phyloP scores from a whole-genome alignment of 345 rosid species.

The Sapria himalayana region DNA sequence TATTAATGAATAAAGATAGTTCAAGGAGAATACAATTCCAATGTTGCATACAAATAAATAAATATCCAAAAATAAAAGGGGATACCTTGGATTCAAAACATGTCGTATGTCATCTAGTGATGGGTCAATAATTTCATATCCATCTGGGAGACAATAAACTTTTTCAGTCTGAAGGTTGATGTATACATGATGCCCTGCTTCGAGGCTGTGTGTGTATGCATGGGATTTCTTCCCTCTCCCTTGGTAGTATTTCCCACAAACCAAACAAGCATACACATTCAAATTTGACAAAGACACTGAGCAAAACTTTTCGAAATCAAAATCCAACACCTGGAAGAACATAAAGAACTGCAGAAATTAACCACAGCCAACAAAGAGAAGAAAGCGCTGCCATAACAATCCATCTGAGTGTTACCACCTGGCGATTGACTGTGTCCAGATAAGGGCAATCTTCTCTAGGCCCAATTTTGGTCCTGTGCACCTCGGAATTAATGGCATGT shows the following conservation, averaged over 20 bases:
- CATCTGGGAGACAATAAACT: constrained; percentile 95
- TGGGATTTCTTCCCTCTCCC: constrained; percentile 90
- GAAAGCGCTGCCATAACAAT: no score
- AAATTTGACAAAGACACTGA: constrained; percentile 70
- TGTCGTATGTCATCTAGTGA: constrained; percentile 88
- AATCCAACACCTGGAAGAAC: constrained; percentile 64
- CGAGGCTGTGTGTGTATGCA: constrained; percentile 96
- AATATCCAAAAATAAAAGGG: constrained; percentile 4
- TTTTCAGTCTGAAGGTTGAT: constrained; percentile 80
- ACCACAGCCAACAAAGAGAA: no score
- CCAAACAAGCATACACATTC: constrained; percentile 91
- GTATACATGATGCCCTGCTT: constrained; percentile 90
- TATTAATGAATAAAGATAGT: no score
- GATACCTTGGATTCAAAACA: constrained; percentile 79
- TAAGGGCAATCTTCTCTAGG: constrained; percentile 99
- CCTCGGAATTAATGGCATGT: no score
- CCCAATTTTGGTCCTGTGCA: no score
- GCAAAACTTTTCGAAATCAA: constrained; percentile 94
- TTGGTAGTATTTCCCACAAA: constrained; percentile 90
- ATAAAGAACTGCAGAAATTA: neutral
- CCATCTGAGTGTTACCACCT: no score
- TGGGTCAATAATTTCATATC: constrained; percentile 87
- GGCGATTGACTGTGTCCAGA: constrained; percentile 96
- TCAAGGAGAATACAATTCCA: no score
- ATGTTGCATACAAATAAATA: no score